Evolutionary conservation across 805 yeast species (phyloP), one percentile per base, ranked within the genome.

Genomic region (Saturnispora galanensis): DNA sequence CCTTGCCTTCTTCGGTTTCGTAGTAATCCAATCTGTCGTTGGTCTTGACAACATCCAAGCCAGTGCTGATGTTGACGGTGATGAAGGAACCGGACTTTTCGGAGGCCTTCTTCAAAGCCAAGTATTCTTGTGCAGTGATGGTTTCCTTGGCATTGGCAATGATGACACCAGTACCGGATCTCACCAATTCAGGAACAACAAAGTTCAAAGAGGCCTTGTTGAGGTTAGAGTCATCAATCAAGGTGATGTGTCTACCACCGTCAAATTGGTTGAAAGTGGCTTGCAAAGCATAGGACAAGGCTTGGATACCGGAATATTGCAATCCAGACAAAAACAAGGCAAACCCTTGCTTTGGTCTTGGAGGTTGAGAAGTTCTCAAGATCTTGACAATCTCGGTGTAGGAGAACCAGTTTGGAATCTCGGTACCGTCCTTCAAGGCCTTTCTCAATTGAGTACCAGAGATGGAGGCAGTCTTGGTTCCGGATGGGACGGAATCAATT

Each of bases 401-500:
- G 5, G 96, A 86, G 67, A 90, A 89, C 97, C 97, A 89, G 61
- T 78, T 93, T 51, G 97, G 97, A 55, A 89, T 90, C 50, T 81
- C 81, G 36, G 82, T 73, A 47, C 97, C 97, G 49, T 81, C 83
- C 69, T 79, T 81, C 61, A 89, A 76, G 53, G 90, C 79, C 64
- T 81, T 80, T 68, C 97, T 81, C 58, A 90, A 76, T 68, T 89
- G 96, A 30, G 97, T 89, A 57, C 97, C 97, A 12, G 96, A 86
- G 38, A 62, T 62, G 66, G 88, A 89, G 47, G 90, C 77, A 21
- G 97, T 90, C 66, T 77, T 81, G 47, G 79, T 79, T 45, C 81
- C 79, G 36, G 77, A 70, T 53, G 87, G 85, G 48, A 89, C 89
- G 56, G 89, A 85, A 64, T 89, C 97, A 55, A 87, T 84, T 57